Percentiles rank a stretch among this genome's conserved stretches.
Conservation (phyloP, 2,329 filamentous ascomycete genomes). For the Talaromyces marneffei region DNA sequence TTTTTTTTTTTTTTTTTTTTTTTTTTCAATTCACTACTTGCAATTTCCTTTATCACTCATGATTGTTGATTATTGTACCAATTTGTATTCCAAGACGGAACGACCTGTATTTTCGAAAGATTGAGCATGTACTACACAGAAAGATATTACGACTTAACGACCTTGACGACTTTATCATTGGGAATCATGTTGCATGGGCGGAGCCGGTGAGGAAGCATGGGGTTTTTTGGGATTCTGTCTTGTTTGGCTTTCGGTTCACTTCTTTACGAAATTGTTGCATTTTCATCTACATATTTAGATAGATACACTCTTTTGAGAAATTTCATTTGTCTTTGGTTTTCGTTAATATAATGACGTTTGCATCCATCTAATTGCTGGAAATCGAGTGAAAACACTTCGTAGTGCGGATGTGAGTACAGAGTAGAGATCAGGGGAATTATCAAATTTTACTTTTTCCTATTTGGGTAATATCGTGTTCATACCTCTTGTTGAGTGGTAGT, state of each 20-base stretch:
- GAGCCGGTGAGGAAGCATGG: conserved; percentile 4
- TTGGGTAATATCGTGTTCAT: no score
- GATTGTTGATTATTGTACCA: neutral
- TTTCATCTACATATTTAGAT: neutral
- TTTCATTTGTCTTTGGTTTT: neutral
- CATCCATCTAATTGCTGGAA: neutral
- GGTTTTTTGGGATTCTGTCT: neutral
- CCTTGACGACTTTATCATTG: neutral
- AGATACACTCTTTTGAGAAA: neutral
- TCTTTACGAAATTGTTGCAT: neutral
- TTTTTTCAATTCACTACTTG: neutral
- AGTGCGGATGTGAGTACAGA: no score
- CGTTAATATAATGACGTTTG: neutral
- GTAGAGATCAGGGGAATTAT: no score
- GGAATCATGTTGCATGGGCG: neutral
- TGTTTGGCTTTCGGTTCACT: neutral
- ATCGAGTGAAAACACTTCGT: no score
- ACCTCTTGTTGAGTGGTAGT: no score
- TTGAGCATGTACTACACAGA: conserved; percentile 3
- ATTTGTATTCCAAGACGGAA: conserved; percentile 1
- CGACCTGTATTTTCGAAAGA: neutral
- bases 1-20: neutral
- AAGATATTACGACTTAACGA: conserved; percentile 1
- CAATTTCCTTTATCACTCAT: neutral
- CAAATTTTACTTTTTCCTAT: no score